These are phyloP conservation scores for Choricystis sp. DNA, from an alignment of 139 green algal species.

Conservation along the genomic window DNA sequence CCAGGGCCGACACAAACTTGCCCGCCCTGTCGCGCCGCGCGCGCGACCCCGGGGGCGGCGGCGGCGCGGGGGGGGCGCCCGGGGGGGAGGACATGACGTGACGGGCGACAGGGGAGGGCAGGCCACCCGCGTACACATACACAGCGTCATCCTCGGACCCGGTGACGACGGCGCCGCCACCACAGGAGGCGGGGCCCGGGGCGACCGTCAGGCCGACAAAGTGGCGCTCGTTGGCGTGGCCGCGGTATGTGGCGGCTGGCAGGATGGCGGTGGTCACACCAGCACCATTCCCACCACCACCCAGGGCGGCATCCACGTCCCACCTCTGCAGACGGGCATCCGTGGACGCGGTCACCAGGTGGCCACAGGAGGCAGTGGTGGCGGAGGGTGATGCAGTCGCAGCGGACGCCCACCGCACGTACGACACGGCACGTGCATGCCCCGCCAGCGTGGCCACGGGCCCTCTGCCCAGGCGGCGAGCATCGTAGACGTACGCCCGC, in stretches of 20 bases:
- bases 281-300: slow-evolving; percentile 1
- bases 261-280: background rate
- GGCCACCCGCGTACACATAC: background rate
- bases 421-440: slow-evolving; percentile 49
- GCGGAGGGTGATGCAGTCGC: no score
- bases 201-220: slow-evolving; percentile 59
- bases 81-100: background rate
- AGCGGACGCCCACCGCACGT: slow-evolving; percentile 51
- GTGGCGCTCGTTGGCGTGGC: slow-evolving; percentile 63
- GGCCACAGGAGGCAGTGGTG: slow-evolving; percentile 45
- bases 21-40: no score
- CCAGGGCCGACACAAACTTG: background rate
- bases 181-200: no score
- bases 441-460: slow-evolving; percentile 26
- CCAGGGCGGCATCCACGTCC: slow-evolving; percentile 5
- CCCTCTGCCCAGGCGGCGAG: slow-evolving; percentile 12
- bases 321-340: slow-evolving; percentile 10
- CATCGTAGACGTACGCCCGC: slow-evolving; percentile 51
- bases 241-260: slow-evolving; percentile 14
- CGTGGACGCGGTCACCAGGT: background rate
- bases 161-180: slow-evolving; percentile 39
- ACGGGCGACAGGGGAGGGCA: background rate
- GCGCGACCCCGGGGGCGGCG: no score
- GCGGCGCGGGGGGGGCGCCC: no score
- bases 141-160: slow-evolving; percentile 50